Base-by-base conservation (phyloP, 257 asterid species). In the Salvia splendens region DNA sequence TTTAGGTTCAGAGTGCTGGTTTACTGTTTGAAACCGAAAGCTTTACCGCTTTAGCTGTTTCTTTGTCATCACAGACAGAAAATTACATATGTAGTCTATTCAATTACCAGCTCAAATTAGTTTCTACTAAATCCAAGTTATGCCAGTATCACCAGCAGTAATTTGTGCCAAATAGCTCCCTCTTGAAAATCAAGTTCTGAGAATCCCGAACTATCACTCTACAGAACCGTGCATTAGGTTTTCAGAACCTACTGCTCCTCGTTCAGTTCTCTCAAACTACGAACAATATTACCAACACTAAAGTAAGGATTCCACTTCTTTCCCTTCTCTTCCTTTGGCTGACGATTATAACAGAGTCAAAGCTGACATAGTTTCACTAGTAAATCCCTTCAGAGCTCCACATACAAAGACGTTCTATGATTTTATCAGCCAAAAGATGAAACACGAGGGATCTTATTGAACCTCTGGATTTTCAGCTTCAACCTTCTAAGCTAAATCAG, bases 1-100 rank as follows among this genome's bases (percentile, higher is more conserved):
- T 40, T 60, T 45, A 5, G 46, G 52, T 72, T 62, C 17, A 38
- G 28, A 64, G 15, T 47, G 59, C 30, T 10, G 14, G 30, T 48
- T 55, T 16, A 40, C 24, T n/a, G 52, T 14, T 64, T 38, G 50
- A 65, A 71, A 72, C 30, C 8, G 35, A 55, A 55, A n/a, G 6
- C 10, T 45, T 28, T 54, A 54, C 40, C 24, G 36, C 16, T 17
- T 28, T 33, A 28, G 68, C 51, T 64, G 53, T 45, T 45, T 43
- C 17, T n/a, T n/a, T 15, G 11, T 20, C 61, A 8, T 51, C 41
- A 8, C 12, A 71, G 54, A 43, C 50, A 64, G 12, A 64, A 71
- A 47, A 65, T 72, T 16, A 5, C 58, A n/a, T 62, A 4, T n/a
- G 15, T 47, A 32, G 20, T 38, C 14, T 35, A 46, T 43, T 38